A percentile compares a stretch with the other conserved stretches of the same genome.
These are phyloP conservation scores for Microthyrium microscopicum DNA, from an alignment of 2,329 filamentous ascomycete genomes.

Conservation along the genomic window DNA sequence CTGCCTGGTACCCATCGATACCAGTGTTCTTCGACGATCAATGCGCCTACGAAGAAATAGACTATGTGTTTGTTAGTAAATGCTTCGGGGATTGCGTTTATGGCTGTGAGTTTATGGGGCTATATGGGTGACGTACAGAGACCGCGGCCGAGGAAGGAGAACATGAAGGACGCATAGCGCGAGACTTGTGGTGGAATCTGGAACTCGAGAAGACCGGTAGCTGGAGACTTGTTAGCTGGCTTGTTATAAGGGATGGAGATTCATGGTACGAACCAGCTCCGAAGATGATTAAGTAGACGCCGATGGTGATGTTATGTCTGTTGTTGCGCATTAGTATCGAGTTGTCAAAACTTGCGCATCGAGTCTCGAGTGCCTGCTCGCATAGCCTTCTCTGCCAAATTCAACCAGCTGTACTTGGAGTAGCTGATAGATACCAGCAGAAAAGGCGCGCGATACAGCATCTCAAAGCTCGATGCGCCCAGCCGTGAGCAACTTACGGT, in stretches of 20 bases:
- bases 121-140: constrained; percentile 51
- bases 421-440: too few species aligned
- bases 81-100: not conserved
- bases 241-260: not conserved
- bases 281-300: constrained; percentile 79
- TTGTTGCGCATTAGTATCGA: constrained; percentile 8
- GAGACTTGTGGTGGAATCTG: constrained; percentile 86
- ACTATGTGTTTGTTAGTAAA: constrained; percentile 36
- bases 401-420: too few species aligned
- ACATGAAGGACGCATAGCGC: constrained; percentile 92
- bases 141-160: constrained; percentile 91
- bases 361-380: not conserved
- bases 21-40: constrained; percentile 54
- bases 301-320: constrained; percentile 60
- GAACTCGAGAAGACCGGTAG: constrained; percentile 44
- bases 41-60: constrained; percentile 87
- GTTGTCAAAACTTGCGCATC: not conserved
- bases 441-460: too few species aligned
- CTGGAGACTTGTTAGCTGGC: not conserved
- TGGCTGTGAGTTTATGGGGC: constrained; percentile 10
- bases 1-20: constrained; percentile 61
- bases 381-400: not conserved
- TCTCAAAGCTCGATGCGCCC: constrained; percentile 7
- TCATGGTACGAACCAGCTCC: constrained; percentile 48
- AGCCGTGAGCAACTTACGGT: constrained; percentile 26